A percentile compares a stretch with the other conserved stretches of the same genome.
phyloP scores from a whole-genome alignment of 805 yeast species.

The Wickerhamiella dianesei region DNA sequence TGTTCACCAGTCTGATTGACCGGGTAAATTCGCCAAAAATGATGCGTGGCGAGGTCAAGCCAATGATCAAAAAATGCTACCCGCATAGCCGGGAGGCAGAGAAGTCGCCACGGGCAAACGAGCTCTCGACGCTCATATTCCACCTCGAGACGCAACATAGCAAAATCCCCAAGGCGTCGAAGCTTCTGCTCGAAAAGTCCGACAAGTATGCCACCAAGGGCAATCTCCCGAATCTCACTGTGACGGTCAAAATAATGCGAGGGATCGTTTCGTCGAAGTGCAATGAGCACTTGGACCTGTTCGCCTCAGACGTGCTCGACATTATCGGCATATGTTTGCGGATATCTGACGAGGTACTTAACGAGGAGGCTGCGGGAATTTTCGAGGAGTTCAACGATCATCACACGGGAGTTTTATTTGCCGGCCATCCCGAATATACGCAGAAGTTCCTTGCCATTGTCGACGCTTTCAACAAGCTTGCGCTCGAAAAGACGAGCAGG shows the following conservation, averaged over 20 bases:
- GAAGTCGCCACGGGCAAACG: slow-evolving; percentile 65
- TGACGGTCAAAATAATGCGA: slow-evolving; percentile 56
- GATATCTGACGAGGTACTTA: slow-evolving; percentile 27
- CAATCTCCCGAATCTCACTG: slow-evolving; percentile 68
- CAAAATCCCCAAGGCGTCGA: slow-evolving; percentile 75
- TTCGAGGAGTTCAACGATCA: slow-evolving; percentile 32
- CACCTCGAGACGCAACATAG: slow-evolving; percentile 84
- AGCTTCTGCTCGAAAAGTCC: slow-evolving; percentile 51
- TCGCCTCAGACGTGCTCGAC: slow-evolving; percentile 54
- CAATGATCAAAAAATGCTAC: slow-evolving; percentile 79
- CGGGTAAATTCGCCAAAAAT: neutral
- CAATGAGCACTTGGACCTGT: slow-evolving; percentile 68
- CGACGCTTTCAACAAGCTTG: slow-evolving; percentile 7
- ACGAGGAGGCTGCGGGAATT: slow-evolving; percentile 28
- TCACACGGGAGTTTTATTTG: slow-evolving; percentile 48
- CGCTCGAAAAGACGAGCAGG: slow-evolving; percentile 19
- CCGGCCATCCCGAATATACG: slow-evolving; percentile 50
- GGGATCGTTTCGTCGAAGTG: slow-evolving; percentile 57
- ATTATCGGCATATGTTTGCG: slow-evolving; percentile 31
- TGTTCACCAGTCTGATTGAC: too few relatives aligned
- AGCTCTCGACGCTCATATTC: slow-evolving; percentile 71
- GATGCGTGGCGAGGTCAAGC: slow-evolving; percentile 27
- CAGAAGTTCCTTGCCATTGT: slow-evolving; percentile 31
- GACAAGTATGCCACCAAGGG: slow-evolving; percentile 44
- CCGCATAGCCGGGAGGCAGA: slow-evolving; percentile 85